phyloP scores from a whole-genome alignment of 805 yeast genomes.

The Candida tallmaniae region DNA sequence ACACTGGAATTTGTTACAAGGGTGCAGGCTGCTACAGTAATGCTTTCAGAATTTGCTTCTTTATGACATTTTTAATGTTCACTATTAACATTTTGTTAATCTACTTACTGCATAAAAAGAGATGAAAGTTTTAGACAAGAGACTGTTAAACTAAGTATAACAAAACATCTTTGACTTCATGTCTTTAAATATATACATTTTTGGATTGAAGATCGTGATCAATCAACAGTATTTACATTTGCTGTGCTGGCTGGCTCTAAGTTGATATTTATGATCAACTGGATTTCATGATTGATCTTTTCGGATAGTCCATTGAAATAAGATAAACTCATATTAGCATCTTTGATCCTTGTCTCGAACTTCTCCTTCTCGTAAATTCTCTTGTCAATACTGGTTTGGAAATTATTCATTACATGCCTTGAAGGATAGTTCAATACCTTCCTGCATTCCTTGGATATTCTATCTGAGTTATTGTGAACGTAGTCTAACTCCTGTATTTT shows the following conservation, averaged over 20 bases:
- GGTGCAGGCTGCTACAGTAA: conserved; percentile 37
- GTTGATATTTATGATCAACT: conserved; percentile 38
- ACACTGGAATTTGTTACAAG: conserved; percentile 33
- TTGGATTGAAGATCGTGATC: too few species aligned
- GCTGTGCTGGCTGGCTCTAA: too few species aligned
- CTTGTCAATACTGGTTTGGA: conserved; percentile 63
- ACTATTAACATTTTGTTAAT: conserved; percentile 21
- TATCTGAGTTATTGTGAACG: conserved; percentile 67
- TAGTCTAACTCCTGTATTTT: conserved; percentile 70
- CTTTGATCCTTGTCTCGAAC: conserved; percentile 46
- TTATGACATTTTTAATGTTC: conserved; percentile 23
- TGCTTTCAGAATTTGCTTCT: conserved; percentile 30
- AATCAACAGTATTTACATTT: conserved; percentile 38
- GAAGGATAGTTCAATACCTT: conserved; percentile 78
- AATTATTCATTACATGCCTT: conserved; percentile 69
- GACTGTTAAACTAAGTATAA: too few species aligned
- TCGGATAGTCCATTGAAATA: conserved; percentile 51
- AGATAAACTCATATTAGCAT: conserved; percentile 50
- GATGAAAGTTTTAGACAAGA: too few species aligned
- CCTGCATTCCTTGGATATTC: conserved; percentile 79
- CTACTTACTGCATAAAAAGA: conserved; percentile 19
- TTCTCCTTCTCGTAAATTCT: conserved; percentile 55
- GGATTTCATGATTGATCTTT: conserved; percentile 41
- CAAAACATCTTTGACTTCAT: too few species aligned
- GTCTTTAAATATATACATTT: neutral